Percentiles rank a stretch among this genome's conserved stretches.
Evolutionary conservation across 2,329 filamentous ascomycete genomes (phyloP).

Genomic region (Penicillium rolfsii): DNA sequence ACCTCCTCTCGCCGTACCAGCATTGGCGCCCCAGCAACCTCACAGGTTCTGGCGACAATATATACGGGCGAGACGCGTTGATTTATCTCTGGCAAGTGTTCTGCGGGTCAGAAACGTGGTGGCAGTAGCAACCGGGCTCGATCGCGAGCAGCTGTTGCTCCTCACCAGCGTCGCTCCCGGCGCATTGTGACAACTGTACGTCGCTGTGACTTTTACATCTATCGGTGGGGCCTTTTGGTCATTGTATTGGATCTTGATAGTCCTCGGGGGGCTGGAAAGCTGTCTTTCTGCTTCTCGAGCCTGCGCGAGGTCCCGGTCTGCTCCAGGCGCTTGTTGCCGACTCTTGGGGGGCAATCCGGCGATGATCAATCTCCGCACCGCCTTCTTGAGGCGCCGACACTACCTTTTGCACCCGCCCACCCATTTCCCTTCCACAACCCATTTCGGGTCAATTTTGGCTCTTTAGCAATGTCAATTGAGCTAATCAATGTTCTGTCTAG

Average conservation of each 20-base stretch:
- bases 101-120: conserved; percentile 28
- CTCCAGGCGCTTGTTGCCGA: conserved; percentile 29
- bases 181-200: conserved; percentile 46
- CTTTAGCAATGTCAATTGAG: conserved; percentile 28
- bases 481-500: conserved; percentile 31
- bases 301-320: conserved; percentile 28
- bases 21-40: conserved; percentile 25
- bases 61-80: conserved; percentile 23
- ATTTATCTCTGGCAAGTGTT: conserved; percentile 3
- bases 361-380: conserved; percentile 47
- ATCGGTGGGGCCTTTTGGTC: conserved; percentile 10
- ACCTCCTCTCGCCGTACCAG: conserved; percentile 32
- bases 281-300: conserved; percentile 15
- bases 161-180: conserved; percentile 36
- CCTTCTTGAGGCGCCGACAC: conserved; percentile 37
- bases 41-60: conserved; percentile 15
- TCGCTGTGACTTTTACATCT: conserved; percentile 28
- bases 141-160: conserved; percentile 41
- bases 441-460: conserved; percentile 9
- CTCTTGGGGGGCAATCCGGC: conserved; percentile 35
- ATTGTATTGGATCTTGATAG: not conserved
- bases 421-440: conserved; percentile 22
- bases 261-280: not conserved
- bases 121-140: conserved; percentile 35
- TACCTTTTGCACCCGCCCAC: conserved; percentile 28